Evolutionary conservation across 257 asterid species (phyloP).

Genomic region (Salvia rosmarinus): DNA sequence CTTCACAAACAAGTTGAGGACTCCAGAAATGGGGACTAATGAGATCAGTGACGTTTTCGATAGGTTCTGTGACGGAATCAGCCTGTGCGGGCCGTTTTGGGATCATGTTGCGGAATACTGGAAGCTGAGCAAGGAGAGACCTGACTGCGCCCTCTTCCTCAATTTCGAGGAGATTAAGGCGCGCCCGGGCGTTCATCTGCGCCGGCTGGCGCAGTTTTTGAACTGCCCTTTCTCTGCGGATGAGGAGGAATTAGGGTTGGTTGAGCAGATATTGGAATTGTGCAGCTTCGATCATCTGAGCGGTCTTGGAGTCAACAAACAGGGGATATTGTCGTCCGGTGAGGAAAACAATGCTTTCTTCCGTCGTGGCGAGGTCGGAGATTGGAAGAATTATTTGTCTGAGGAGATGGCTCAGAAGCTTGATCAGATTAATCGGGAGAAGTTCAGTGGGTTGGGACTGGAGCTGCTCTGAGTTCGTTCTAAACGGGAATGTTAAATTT

Average conservation of each 20-base stretch:
- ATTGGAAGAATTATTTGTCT: constrained; percentile 41
- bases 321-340: constrained; percentile 27
- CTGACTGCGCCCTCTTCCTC: constrained; percentile 33
- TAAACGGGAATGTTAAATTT: too few species aligned
- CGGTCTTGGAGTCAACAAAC: constrained; percentile 38
- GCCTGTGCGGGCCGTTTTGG: constrained; percentile 46
- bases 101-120: constrained; percentile 42
- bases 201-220: constrained; percentile 38
- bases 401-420: too few species aligned
- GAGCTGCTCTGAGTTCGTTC: too few species aligned
- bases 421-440: too few species aligned
- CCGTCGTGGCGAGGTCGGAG: constrained; percentile 42
- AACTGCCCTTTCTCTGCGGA: constrained; percentile 34
- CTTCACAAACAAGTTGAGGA: constrained; percentile 39
- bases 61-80: constrained; percentile 38
- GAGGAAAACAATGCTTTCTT: constrained; percentile 33
- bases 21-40: constrained; percentile 20
- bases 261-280: constrained; percentile 26
- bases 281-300: constrained; percentile 44
- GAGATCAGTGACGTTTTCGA: constrained; percentile 23
- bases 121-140: constrained; percentile 29
- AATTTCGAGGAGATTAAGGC: constrained; percentile 46
- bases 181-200: constrained; percentile 21
- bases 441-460: too few species aligned
- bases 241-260: constrained; percentile 35